phyloP scores from a whole-genome alignment of 352 stramenopile genomes.

The Peronosclerospora sorghi region DNA sequence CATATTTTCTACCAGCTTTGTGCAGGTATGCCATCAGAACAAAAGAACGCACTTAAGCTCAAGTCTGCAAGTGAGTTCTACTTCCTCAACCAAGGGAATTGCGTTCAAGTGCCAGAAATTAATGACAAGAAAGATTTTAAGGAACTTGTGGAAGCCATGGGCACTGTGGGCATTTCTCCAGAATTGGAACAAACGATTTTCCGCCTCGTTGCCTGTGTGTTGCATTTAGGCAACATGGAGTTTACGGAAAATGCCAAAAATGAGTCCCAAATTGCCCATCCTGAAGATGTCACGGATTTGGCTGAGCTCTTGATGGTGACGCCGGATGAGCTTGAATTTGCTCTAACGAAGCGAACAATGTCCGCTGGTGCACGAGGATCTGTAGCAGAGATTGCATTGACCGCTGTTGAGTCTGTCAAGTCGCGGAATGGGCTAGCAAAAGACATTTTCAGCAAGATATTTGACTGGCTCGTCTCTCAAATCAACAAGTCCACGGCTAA shows the following conservation, averaged over 20 bases:
- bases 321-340: conserved; percentile 71
- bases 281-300: conserved; percentile 58
- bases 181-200: conserved; percentile 92
- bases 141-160: conserved; percentile 88
- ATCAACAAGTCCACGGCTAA: conserved; percentile 88
- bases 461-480: conserved; percentile 92
- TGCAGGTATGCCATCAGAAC: conserved; percentile 52
- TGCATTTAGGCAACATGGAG: conserved; percentile 96
- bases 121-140: conserved; percentile 93
- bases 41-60: conserved; percentile 73
- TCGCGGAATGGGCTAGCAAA: conserved; percentile 93
- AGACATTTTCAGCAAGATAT: conserved; percentile 93
- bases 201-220: conserved; percentile 90
- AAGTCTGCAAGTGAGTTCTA: conserved; percentile 84
- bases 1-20: conserved; percentile 99
- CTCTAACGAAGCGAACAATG: conserved; percentile 84
- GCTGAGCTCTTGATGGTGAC: conserved; percentile 83
- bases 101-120: conserved; percentile 87
- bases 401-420: conserved; percentile 69
- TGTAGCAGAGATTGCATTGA: conserved; percentile 79
- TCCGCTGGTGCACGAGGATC: conserved; percentile 73
- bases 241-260: conserved; percentile 83
- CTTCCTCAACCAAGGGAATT: conserved; percentile 91
- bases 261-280: conserved; percentile 54
- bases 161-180: conserved; percentile 78